Conservation (phyloP, 2,329 filamentous ascomycete genomes). For the Nectriaceae sp. region DNA sequence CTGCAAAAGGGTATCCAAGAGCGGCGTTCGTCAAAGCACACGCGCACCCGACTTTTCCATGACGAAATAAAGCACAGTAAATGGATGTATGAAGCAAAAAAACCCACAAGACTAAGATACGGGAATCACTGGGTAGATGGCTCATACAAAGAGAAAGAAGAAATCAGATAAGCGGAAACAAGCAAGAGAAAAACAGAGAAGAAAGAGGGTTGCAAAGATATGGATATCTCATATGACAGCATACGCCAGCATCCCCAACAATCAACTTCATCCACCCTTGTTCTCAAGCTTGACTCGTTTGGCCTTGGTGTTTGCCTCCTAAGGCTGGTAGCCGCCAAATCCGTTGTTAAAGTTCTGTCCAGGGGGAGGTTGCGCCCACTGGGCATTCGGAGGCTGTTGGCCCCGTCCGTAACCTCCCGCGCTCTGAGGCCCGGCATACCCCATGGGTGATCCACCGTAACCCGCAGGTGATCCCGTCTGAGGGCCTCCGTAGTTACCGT, state of each 20-base stretch:
- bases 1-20: constrained; percentile 22
- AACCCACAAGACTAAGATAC: constrained; percentile 24
- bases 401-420: constrained; percentile 85
- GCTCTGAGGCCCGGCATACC: constrained; percentile 71
- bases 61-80: constrained; percentile 28
- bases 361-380: constrained; percentile 55
- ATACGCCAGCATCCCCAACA: constrained; percentile 19
- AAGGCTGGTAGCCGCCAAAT: constrained; percentile 66
- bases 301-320: constrained; percentile 31
- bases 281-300: constrained; percentile 21
- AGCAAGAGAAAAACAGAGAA: constrained; percentile 23
- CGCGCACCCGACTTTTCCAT: constrained; percentile 5
- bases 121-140: constrained; percentile 24
- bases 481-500: constrained; percentile 65
- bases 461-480: constrained; percentile 62
- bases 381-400: constrained; percentile 57
- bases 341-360: constrained; percentile 62
- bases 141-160: constrained; percentile 20
- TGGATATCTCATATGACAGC: constrained; percentile 25
- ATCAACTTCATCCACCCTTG: constrained; percentile 23
- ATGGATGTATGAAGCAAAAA: constrained; percentile 30
- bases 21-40: too few relatives aligned
- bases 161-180: constrained; percentile 22
- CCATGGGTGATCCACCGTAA: constrained; percentile 69
- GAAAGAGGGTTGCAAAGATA: constrained; percentile 14